A percentile compares a stretch with the other conserved stretches of the same genome.
These are phyloP conservation scores for Dianthus caryophyllus DNA, from an alignment of 148 eudicot species.

Conservation along the genomic window DNA sequence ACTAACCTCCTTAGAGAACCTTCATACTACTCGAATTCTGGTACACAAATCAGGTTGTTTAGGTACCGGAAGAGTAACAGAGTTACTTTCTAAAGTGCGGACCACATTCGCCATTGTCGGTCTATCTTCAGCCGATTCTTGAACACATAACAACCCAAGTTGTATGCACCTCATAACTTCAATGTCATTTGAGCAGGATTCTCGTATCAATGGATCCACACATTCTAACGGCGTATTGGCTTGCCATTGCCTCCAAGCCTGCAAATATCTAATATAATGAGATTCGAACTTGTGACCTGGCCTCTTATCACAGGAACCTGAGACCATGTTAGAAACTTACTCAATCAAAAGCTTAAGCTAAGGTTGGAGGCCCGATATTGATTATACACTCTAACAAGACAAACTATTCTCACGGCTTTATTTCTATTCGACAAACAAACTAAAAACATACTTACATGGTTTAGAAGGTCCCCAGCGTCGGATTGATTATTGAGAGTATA, in stretches of 20 bases:
- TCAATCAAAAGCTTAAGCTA: too few species aligned
- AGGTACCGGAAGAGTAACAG: slow-evolving; percentile 28
- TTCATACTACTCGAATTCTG: too few species aligned
- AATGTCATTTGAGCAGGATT: slow-evolving; percentile 16
- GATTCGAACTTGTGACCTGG: too few species aligned
- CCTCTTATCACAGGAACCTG: too few species aligned
- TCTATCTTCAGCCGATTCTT: slow-evolving; percentile 34
- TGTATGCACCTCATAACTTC: slow-evolving; percentile 44
- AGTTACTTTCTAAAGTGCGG: slow-evolving; percentile 31
- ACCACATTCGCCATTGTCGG: slow-evolving; percentile 43
- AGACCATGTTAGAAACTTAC: too few species aligned
- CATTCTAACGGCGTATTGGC: slow-evolving; percentile 16
- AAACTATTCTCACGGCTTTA: too few species aligned
- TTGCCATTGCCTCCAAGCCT: slow-evolving; percentile 29
- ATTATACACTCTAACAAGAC: too few species aligned
- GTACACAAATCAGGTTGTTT: slow-evolving; percentile 25
- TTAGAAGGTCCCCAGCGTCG: slow-evolving; percentile 19
- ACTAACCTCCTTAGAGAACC: too few species aligned
- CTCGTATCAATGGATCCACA: slow-evolving; percentile 23
- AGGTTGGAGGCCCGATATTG: too few species aligned
- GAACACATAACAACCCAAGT: slow-evolving; percentile 43
- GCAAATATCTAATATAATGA: neutral
- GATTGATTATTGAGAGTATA: neutral
- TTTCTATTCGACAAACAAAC: too few species aligned
- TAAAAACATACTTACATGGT: slow-evolving; percentile 27